Evolutionary conservation across 2,329 filamentous ascomycete species (phyloP).

Genomic region (Ustilaginoidea virens): DNA sequence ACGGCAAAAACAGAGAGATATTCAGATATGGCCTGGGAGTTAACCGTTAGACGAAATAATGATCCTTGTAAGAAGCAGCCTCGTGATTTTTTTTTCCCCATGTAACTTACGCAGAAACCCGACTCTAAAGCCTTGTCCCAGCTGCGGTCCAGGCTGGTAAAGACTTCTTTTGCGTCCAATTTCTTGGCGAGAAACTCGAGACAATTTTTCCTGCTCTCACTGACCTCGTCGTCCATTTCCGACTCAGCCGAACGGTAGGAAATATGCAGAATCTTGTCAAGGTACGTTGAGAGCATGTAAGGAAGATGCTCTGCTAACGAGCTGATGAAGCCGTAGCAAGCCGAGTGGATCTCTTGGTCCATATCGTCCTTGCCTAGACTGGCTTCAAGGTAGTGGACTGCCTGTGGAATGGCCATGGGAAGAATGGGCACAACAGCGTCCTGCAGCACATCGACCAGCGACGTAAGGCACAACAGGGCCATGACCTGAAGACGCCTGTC

Average conservation of each 20-base stretch:
- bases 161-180: slow-evolving; percentile 61
- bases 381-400: slow-evolving; percentile 53
- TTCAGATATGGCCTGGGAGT: slow-evolving; percentile 46
- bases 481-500: slow-evolving; percentile 64
- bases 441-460: slow-evolving; percentile 73
- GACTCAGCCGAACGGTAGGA: slow-evolving; percentile 58
- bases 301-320: slow-evolving; percentile 71
- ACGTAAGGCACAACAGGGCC: slow-evolving; percentile 78
- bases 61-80: neutral
- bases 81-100: neutral
- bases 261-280: slow-evolving; percentile 56
- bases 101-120: slow-evolving; percentile 42
- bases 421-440: slow-evolving; percentile 76
- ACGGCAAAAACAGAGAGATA: slow-evolving; percentile 53
- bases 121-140: slow-evolving; percentile 49
- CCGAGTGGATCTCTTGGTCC: slow-evolving; percentile 58
- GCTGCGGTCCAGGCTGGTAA: slow-evolving; percentile 55
- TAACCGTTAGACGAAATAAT: neutral
- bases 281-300: slow-evolving; percentile 71
- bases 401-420: slow-evolving; percentile 56
- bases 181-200: slow-evolving; percentile 62
- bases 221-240: slow-evolving; percentile 43
- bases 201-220: slow-evolving; percentile 51
- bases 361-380: slow-evolving; percentile 38
- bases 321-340: slow-evolving; percentile 65